Conservation (phyloP, 768 basidiomycete species). For the Boletus tomentosulus region DNA sequence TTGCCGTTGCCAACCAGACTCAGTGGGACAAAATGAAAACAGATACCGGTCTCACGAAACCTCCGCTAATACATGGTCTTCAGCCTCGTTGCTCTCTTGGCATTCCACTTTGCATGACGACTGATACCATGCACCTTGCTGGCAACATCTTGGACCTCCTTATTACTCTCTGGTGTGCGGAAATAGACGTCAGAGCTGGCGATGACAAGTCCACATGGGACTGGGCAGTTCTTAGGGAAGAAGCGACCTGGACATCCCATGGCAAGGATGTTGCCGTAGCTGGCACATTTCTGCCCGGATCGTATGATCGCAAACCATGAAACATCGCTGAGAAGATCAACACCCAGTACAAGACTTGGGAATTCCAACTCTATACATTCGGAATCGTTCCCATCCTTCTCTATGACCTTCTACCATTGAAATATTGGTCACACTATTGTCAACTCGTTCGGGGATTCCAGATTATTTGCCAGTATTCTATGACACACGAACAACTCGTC, state of each 20-base stretch:
- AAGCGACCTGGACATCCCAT: constrained; percentile 15
- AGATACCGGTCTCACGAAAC: constrained; percentile 34
- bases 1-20: constrained; percentile 1
- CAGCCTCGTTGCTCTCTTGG: constrained; percentile 14
- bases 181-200: constrained; percentile 2
- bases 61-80: constrained; percentile 36
- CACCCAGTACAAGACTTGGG: constrained; percentile 28
- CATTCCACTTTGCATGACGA: constrained; percentile 33
- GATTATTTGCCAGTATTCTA: constrained; percentile 17
- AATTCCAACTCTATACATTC: constrained; percentile 21
- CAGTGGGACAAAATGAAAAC: constrained; percentile 27
- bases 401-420: constrained; percentile 4
- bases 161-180: constrained; percentile 22
- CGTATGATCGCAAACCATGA: constrained; percentile 17
- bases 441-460: constrained; percentile 19
- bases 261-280: constrained; percentile 11
- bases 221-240: constrained; percentile 27
- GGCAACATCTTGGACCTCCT: constrained; percentile 26
- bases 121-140: constrained; percentile 41
- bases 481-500: constrained; percentile 13
- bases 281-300: constrained; percentile 11
- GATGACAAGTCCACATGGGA: constrained; percentile 29
- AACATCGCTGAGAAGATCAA: constrained; percentile 28
- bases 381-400: constrained; percentile 18
- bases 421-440: constrained; percentile 21